A percentile compares a stretch with the other conserved stretches of the same genome.
phyloP scores from a whole-genome alignment of 1,139 yeast genomes.

The Suhomyces anneliseae region DNA sequence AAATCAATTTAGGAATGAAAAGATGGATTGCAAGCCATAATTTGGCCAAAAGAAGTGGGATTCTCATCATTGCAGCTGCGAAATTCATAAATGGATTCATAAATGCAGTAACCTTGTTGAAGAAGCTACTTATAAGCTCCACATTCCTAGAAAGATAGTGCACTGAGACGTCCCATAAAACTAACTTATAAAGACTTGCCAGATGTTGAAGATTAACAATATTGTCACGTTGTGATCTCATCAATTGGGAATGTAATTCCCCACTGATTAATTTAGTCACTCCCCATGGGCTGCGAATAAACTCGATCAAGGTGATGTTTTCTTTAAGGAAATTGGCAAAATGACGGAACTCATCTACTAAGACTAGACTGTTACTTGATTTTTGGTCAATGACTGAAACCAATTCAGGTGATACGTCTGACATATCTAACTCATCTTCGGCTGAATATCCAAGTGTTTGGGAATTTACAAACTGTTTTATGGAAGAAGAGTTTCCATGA shows the following conservation, averaged over 20 bases:
- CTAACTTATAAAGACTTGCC: slow-evolving; percentile 12
- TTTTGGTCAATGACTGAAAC: not conserved
- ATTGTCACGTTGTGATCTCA: slow-evolving; percentile 4
- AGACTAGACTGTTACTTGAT: not conserved
- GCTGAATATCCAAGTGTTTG: slow-evolving; percentile 3
- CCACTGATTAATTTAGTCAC: slow-evolving; percentile 1
- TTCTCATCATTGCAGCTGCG: not conserved
- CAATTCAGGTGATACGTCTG: not conserved
- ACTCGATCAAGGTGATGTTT: slow-evolving; percentile 1
- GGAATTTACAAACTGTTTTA: slow-evolving; percentile 9
- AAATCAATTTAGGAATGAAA: slow-evolving; percentile 21
- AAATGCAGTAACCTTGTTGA: not conserved
- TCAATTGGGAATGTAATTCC: slow-evolving; percentile 8
- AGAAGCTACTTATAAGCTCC: not conserved
- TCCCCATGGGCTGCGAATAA: slow-evolving; percentile 4
- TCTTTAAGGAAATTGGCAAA: slow-evolving; percentile 3
- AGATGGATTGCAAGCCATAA: slow-evolving; percentile 17
- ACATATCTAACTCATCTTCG: not conserved
- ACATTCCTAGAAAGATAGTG: slow-evolving; percentile 14
- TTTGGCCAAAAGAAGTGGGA: slow-evolving; percentile 20
- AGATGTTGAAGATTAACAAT: slow-evolving; percentile 3
- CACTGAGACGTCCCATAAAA: slow-evolving; percentile 20
- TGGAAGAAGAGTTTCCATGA: slow-evolving; percentile 19
- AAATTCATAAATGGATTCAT: not conserved
- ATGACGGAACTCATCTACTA: not conserved